Evolutionary conservation across 192 early-diverging fungal species (phyloP).

Genomic region (Backusella macrospora): DNA sequence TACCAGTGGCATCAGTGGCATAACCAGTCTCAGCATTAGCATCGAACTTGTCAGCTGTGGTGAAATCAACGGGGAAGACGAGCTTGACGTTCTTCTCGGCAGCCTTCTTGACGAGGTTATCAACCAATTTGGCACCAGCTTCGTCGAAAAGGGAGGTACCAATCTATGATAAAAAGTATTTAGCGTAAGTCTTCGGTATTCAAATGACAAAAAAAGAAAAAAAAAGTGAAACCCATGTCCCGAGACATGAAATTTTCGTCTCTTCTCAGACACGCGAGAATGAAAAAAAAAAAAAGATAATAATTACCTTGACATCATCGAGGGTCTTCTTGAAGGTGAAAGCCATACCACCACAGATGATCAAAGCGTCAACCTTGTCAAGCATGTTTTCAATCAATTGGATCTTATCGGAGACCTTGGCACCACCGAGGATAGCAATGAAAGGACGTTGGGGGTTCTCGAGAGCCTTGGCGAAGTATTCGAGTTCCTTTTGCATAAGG

Average conservation of each 20-base stretch:
- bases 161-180: constrained; percentile 54
- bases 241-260: background rate
- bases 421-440: constrained; percentile 95
- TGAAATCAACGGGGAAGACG: constrained; percentile 88
- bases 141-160: constrained; percentile 92
- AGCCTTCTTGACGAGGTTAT: constrained; percentile 84
- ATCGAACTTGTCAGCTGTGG: constrained; percentile 87
- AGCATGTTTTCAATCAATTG: constrained; percentile 96
- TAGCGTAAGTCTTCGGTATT: constrained; percentile 20
- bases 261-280: background rate
- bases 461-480: constrained; percentile 96
- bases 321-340: constrained; percentile 98
- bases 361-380: constrained; percentile 90
- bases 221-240: constrained; percentile 18
- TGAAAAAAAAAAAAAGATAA: constrained; percentile 7
- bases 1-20: constrained; percentile 87
- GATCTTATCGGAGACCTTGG: constrained; percentile 99
- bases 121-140: constrained; percentile 83
- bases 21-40: constrained; percentile 80
- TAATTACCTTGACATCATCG: constrained; percentile 69
- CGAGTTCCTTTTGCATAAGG: constrained; percentile 98
- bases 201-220: background rate
- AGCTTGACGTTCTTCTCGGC: constrained; percentile 87
- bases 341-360: constrained; percentile 93
- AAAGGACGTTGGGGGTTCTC: constrained; percentile 93